A percentile compares a stretch with the other conserved stretches of the same genome.
Evolutionary conservation across 352 stramenopile genomes (phyloP).

Genomic region (Pythium pectinolyticum): DNA sequence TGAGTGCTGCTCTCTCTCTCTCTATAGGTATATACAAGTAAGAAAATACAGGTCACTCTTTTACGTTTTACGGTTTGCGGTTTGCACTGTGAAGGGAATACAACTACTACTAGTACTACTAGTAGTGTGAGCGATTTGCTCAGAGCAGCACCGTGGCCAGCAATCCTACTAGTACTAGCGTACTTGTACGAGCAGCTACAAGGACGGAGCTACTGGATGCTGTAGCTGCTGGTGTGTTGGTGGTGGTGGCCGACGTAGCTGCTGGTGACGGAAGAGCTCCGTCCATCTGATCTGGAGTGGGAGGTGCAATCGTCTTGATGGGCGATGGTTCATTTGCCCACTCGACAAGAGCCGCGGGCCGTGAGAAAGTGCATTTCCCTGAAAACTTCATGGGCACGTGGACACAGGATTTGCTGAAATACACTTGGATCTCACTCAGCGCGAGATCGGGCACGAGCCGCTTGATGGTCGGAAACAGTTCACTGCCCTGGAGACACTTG

Average conservation of each 20-base stretch:
- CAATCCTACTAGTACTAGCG: too few species aligned
- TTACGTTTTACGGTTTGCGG: too few species aligned
- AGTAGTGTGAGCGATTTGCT: too few species aligned
- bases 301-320: background rate
- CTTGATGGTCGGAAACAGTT: conserved; percentile 42
- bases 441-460: conserved; percentile 37
- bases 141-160: too few species aligned
- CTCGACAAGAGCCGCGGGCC: conserved; percentile 43
- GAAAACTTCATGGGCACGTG: conserved; percentile 55
- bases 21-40: background rate
- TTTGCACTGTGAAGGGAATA: too few species aligned
- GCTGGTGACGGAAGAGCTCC: too few species aligned
- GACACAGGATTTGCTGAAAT: conserved; percentile 47
- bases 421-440: conserved; percentile 30
- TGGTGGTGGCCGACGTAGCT: background rate
- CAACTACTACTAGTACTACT: too few species aligned
- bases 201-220: too few species aligned
- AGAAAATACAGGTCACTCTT: too few species aligned
- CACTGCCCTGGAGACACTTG: conserved; percentile 41
- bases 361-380: conserved; percentile 50
- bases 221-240: conserved; percentile 6
- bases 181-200: too few species aligned
- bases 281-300: too few species aligned
- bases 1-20: background rate
- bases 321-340: conserved; percentile 50